Evolutionary conservation across 768 basidiomycete genomes (phyloP).

Genomic region (Suillus ampliporus): DNA sequence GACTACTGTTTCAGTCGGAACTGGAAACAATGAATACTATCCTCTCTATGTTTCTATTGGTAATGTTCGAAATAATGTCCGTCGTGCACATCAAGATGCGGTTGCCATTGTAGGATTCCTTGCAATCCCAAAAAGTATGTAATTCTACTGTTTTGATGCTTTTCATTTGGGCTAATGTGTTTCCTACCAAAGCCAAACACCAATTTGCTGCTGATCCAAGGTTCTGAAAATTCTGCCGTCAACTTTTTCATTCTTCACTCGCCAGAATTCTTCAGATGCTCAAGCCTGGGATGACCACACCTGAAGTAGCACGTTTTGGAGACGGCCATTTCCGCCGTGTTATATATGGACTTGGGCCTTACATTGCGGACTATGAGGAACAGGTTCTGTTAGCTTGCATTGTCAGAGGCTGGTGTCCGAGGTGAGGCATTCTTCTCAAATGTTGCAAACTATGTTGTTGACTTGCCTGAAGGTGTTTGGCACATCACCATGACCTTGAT

Average conservation of each 20-base stretch:
- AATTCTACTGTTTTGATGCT: too few species aligned
- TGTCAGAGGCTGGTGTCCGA: conserved; percentile 42
- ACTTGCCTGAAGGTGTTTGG: conserved; percentile 29
- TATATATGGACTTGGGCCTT: conserved; percentile 42
- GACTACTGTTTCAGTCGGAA: conserved; percentile 32
- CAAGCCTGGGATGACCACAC: conserved; percentile 32
- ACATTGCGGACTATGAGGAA: conserved; percentile 49
- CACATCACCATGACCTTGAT: conserved; percentile 30
- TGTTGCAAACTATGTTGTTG: conserved; percentile 2
- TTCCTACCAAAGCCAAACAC: too few species aligned
- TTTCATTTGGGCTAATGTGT: too few species aligned
- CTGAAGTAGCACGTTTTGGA: conserved; percentile 27
- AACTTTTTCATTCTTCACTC: conserved; percentile 39
- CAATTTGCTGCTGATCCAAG: conserved; percentile 15
- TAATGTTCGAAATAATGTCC: conserved; percentile 26
- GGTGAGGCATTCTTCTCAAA: conserved; percentile 23
- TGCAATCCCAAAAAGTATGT: conserved; percentile 22
- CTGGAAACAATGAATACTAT: conserved; percentile 31
- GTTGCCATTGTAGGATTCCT: conserved; percentile 28
- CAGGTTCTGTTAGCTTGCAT: conserved; percentile 40
- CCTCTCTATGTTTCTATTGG: conserved; percentile 31
- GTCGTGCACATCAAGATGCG: conserved; percentile 26
- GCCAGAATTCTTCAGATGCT: conserved; percentile 31
- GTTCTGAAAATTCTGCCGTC: conserved; percentile 35
- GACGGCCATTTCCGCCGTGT: conserved; percentile 38